These are phyloP conservation scores for Erythrophleum fordii DNA, from an alignment of 306 rosid species.

Conservation along the genomic window DNA sequence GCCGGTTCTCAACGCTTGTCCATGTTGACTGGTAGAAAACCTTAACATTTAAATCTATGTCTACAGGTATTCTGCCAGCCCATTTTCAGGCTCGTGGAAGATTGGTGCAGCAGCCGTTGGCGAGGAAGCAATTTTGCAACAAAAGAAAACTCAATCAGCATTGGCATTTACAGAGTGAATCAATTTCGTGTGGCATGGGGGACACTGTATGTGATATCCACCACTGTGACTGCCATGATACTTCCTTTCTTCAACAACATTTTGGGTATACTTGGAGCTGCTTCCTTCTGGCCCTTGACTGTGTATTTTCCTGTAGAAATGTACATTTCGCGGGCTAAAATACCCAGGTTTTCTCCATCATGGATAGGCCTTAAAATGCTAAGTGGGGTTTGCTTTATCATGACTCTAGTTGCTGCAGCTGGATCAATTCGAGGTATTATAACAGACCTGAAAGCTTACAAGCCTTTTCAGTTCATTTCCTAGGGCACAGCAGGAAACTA, in stretches of 20 bases:
- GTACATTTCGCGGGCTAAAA: slow-evolving; percentile 49
- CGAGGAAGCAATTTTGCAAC: slow-evolving; percentile 41
- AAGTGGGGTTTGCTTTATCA: slow-evolving; percentile 50
- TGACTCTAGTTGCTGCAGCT: slow-evolving; percentile 50
- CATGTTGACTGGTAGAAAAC: neutral
- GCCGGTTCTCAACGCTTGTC: too few relatives aligned
- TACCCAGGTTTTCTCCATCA: slow-evolving; percentile 43
- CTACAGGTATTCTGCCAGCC: slow-evolving; percentile 52
- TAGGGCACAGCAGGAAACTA: neutral
- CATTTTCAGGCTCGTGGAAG: slow-evolving; percentile 34
- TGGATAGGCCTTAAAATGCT: slow-evolving; percentile 53
- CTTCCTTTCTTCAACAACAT: slow-evolving; percentile 73
- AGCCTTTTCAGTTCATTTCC: slow-evolving; percentile 47
- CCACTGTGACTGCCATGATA: slow-evolving; percentile 42
- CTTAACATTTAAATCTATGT: neutral
- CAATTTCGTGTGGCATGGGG: slow-evolving; percentile 54
- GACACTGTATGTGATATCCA: slow-evolving; percentile 44
- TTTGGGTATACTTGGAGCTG: slow-evolving; percentile 61
- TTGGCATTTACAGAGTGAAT: slow-evolving; percentile 53
- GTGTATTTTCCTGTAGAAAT: slow-evolving; percentile 70
- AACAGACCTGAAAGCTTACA: slow-evolving; percentile 35
- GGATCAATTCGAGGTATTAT: slow-evolving; percentile 62
- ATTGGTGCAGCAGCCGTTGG: slow-evolving; percentile 43
- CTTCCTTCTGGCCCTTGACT: slow-evolving; percentile 63
- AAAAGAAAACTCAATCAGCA: slow-evolving; percentile 43